phyloP scores from a whole-genome alignment of 129 eudicot genomes.

The Artemisia argyi region DNA sequence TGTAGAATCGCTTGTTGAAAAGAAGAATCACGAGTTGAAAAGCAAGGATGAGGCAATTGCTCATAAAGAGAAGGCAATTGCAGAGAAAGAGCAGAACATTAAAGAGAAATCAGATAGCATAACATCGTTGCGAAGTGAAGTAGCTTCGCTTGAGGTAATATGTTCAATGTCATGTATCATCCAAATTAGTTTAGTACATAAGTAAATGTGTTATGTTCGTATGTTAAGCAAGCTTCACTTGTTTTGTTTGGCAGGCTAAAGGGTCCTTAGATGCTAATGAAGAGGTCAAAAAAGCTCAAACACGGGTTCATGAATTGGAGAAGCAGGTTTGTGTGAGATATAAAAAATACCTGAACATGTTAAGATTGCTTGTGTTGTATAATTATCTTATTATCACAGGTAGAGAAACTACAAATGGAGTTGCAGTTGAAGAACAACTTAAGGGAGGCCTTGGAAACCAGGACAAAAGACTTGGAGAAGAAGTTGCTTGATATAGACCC shows the following conservation, averaged over 20 bases:
- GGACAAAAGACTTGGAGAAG: conserved; percentile 50
- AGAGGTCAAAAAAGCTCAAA: conserved; percentile 50
- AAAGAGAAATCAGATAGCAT: conserved; percentile 56
- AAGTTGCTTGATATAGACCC: conserved; percentile 43
- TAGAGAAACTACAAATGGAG: conserved; percentile 57
- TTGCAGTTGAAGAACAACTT: conserved; percentile 41
- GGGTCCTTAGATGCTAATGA: conserved; percentile 49
- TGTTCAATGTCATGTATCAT: neutral
- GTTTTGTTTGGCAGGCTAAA: conserved; percentile 40
- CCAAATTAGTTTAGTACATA: neutral
- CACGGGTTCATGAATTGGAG: conserved; percentile 54
- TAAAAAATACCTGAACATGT: neutral
- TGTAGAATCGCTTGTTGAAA: conserved; percentile 55
- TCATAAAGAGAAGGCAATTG: conserved; percentile 27
- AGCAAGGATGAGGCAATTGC: conserved; percentile 53
- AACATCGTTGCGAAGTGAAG: conserved; percentile 42
- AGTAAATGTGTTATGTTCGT: neutral
- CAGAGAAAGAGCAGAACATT: conserved; percentile 47
- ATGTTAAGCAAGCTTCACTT: conserved; percentile 6
- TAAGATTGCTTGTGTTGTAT: neutral
- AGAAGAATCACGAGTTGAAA: conserved; percentile 50
- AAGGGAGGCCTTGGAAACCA: conserved; percentile 54
- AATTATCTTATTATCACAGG: conserved; percentile 31
- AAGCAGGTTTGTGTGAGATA: conserved; percentile 48
- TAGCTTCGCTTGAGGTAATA: conserved; percentile 51